Percentiles rank a stretch among this genome's conserved stretches.
These are phyloP conservation scores for Nemania diffusa DNA, from an alignment of 2,329 filamentous ascomycete genomes.

Conservation along the genomic window DNA sequence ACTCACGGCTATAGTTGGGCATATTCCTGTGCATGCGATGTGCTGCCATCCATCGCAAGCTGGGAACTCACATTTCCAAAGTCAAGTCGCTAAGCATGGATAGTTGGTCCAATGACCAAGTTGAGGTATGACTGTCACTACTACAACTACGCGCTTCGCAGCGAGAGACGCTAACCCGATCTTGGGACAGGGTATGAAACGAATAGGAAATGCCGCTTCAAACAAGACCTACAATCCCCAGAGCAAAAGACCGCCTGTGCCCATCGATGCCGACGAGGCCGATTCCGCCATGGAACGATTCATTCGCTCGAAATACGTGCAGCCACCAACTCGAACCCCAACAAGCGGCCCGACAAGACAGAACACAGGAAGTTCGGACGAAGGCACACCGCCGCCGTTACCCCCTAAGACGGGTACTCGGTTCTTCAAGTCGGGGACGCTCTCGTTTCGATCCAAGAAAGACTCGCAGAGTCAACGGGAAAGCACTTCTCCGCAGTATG, in stretches of 20 bases:
- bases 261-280: constrained; percentile 89
- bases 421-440: constrained; percentile 66
- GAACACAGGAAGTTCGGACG: constrained; percentile 63
- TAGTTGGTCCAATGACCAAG: constrained; percentile 94
- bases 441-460: constrained; percentile 70
- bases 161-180: constrained; percentile 35
- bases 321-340: constrained; percentile 54
- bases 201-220: constrained; percentile 84
- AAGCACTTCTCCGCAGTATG: constrained; percentile 50
- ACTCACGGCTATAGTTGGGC: constrained; percentile 71
- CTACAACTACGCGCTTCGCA: constrained; percentile 3
- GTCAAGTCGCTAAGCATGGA: constrained; percentile 99
- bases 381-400: constrained; percentile 68
- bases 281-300: constrained; percentile 96
- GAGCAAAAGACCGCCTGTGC: constrained; percentile 83
- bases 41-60: constrained; percentile 91
- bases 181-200: constrained; percentile 83
- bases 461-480: constrained; percentile 50
- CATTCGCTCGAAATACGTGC: constrained; percentile 93
- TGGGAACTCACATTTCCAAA: constrained; percentile 97
- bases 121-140: constrained; percentile 74
- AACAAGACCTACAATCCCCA: constrained; percentile 92
- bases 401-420: constrained; percentile 73
- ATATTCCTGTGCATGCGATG: constrained; percentile 98
- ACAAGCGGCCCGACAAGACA: constrained; percentile 51